Evolutionary conservation across 73 alveolate species (phyloP), one percentile per base, ranked within the genome.

Genomic region (Paramecium caudatum): DNA sequence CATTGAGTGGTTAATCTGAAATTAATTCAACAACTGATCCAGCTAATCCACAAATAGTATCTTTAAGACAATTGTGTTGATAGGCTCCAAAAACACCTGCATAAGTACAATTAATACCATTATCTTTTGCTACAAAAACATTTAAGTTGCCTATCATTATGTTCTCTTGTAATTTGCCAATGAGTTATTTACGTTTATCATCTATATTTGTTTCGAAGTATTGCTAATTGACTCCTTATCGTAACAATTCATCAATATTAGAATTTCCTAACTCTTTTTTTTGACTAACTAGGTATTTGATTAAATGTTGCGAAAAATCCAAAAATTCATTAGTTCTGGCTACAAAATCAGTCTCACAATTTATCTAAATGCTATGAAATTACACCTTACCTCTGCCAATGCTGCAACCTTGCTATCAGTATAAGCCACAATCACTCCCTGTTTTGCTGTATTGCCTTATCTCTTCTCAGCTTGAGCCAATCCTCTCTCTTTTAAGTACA

Each of bases 271-370:
- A 39, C 16, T 30, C 69, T 74, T 74, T 37, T 33, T 65, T 49
- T 65, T 65, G 15, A 65, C 19, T 65, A 33, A 74, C 23, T 16
- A 74, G 23, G 6, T 25, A 15, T 74, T 45, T 74, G 6, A 74
- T 74, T 17, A 74, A 74, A 36, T 74, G 19, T 74, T 32, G 17
- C 39, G 88, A 74, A 43, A 74, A 74, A 15, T 74, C 88, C 19
- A 74, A 27, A 74, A 74, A 74, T 37, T 74, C 88, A 41, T n/a
- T 23, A 41, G 88, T 74, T 74, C 88, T 74, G 47, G 88, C 88
- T 37, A 74, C 88, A 45, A 74, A 74, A 47, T 74, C 88, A 41
- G 88, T 74, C 32, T 74, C 88, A 17, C 88, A 74, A 16, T 74
- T 74, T 39, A 74, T 74, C 88, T 74, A 39, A 3, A 41, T 41